phyloP scores from a whole-genome alignment of 1,139 yeast genomes.

The Sugiyamaella grinbergsii region DNA sequence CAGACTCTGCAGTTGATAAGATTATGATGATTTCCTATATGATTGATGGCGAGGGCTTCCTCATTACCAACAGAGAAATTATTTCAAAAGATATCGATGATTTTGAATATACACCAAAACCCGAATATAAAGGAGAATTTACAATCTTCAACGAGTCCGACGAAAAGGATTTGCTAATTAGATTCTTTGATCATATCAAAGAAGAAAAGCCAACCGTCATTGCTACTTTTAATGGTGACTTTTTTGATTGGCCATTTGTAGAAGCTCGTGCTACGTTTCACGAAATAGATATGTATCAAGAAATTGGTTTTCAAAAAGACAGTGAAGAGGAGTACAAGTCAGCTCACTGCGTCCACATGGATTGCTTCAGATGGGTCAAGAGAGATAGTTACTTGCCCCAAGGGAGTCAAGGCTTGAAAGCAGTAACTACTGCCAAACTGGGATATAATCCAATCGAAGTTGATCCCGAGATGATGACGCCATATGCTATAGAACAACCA shows the following conservation, averaged over 20 bases:
- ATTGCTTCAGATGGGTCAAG: constrained; percentile 98
- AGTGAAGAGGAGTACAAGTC: constrained; percentile 90
- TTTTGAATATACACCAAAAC: constrained; percentile 96
- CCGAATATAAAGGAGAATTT: constrained; percentile 90
- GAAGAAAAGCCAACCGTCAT: constrained; percentile 92
- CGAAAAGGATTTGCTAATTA: constrained; percentile 69
- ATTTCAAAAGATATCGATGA: constrained; percentile 94
- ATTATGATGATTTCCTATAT: constrained; percentile 99
- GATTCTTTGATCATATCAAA: constrained; percentile 88
- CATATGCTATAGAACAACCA: constrained; percentile 92
- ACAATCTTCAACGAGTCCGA: constrained; percentile 87
- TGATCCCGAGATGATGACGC: constrained; percentile 98
- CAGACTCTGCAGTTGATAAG: constrained; percentile 90
- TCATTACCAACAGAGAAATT: constrained; percentile 92
- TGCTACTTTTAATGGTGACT: constrained; percentile 97
- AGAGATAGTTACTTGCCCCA: constrained; percentile 97
- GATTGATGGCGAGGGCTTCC: constrained; percentile 96
- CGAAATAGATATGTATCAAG: constrained; percentile 86
- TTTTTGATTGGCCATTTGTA: constrained; percentile 99
- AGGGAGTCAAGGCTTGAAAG: constrained; percentile 97
- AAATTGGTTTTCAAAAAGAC: constrained; percentile 92
- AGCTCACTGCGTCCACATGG: constrained; percentile 94
- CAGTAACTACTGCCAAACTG: constrained; percentile 92
- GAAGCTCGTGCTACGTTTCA: constrained; percentile 83
- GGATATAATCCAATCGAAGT: constrained; percentile 96